Base-by-base conservation (phyloP, 805 yeast genomes). In the Metschnikowia lochheadii region DNA sequence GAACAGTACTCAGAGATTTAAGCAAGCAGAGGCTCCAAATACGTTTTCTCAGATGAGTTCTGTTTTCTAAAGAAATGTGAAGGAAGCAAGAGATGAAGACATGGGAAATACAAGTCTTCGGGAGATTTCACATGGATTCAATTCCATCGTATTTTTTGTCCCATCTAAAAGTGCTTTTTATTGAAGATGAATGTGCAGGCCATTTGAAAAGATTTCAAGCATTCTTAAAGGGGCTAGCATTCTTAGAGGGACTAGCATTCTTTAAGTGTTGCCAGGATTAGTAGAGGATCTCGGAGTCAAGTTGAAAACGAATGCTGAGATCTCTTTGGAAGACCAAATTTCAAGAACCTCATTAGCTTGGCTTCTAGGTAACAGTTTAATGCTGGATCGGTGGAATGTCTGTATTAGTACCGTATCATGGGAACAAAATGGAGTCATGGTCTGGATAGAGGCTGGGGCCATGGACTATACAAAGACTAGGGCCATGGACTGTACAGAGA, bases 71-170 rank as follows among this genome's bases (percentile, higher is more conserved):
- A 33, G 17, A 41, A 49, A n/a, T 7, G 53, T 8, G 6, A 4
- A 10, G 6, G 32, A 23, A n/a, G 7, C 32, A 14, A 7, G 17
- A 15, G 48, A 33, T 14, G 48, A 44, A 10, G 18, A 36, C 8
- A 44, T 36, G 33, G 21, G 44, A 50, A 8, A 31, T 31, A 36
- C 26, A n/a, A 6, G 44, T 10, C 10, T 37, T 13, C 18, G 49
- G 47, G 8, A 17, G 23, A 40, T 44, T 6, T 18, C 26, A 17
- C 72, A 64, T 34, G 80, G 72, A 2, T 71, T 68, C 55, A 73
- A 70, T 29, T 75, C 82, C 0, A 79, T 73, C 54, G 63, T 78
- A 2, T 80, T 84, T 0, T 56, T 78, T 21, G 83, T 84, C 0
- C 83, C 84, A 0, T 73, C 73, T n/a, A n/a, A n/a, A n/a, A n/a